Conservation (phyloP, 2,329 filamentous ascomycete genomes). For the Ceratocystis colombiana region DNA sequence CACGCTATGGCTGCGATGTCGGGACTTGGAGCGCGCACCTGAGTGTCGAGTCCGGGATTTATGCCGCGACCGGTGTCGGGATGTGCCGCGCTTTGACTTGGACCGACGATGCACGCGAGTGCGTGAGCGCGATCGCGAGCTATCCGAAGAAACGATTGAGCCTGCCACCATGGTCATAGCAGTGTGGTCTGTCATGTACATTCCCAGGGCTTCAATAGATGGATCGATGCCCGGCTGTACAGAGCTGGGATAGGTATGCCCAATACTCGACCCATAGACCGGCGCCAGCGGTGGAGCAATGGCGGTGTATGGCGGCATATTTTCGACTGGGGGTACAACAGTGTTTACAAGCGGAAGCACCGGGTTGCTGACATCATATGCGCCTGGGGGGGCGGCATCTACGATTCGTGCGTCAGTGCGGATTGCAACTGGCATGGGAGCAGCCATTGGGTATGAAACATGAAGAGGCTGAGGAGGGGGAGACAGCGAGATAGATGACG, state of each 20-base stretch:
- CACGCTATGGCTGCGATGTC: slow-evolving; percentile 4
- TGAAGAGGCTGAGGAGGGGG: slow-evolving; percentile 14
- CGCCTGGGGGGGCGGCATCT: slow-evolving; percentile 12
- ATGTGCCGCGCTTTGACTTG: slow-evolving; percentile 16
- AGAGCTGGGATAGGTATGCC: not conserved
- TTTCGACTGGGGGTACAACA: slow-evolving; percentile 30
- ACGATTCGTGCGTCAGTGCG: slow-evolving; percentile 22
- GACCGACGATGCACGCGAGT: slow-evolving; percentile 12
- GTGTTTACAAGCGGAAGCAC: slow-evolving; percentile 30
- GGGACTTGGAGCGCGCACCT: not conserved
- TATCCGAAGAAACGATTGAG: not conserved
- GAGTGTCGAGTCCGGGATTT: slow-evolving; percentile 15
- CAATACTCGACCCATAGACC: not conserved
- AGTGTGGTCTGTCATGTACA: not conserved
- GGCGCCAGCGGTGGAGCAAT: not conserved
- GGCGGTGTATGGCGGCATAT: not conserved
- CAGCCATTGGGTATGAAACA: slow-evolving; percentile 21
- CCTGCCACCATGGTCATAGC: not conserved
- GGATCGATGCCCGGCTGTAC: not conserved
- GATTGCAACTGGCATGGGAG: slow-evolving; percentile 20
- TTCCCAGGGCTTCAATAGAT: not conserved
- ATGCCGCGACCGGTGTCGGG: slow-evolving; percentile 20
- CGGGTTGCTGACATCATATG: slow-evolving; percentile 26
- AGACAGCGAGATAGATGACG: not conserved
- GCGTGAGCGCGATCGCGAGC: slow-evolving; percentile 19